These are phyloP conservation scores for Wickerhamiella australiensis DNA, from an alignment of 805 yeast species.

Conservation along the genomic window DNA sequence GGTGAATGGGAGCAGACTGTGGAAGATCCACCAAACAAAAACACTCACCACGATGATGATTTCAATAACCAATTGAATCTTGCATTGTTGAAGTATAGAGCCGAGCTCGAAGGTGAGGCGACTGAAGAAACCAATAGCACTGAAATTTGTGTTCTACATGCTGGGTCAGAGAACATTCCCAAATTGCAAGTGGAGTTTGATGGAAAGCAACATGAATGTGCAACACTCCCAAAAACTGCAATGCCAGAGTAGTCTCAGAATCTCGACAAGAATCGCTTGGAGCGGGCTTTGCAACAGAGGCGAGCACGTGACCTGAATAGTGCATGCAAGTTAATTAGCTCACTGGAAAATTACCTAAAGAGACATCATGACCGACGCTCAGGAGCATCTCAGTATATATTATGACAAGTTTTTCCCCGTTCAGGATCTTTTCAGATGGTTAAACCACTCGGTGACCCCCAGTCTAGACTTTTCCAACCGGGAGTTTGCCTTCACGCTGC, in stretches of 20 bases:
- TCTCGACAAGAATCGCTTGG: no score
- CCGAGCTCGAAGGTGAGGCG: background rate
- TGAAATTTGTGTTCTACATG: constrained; percentile 8
- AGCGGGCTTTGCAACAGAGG: no score
- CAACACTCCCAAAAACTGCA: background rate
- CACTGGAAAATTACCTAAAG: background rate
- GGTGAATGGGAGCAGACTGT: constrained; percentile 18
- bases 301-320: background rate
- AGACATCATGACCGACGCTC: background rate
- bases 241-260: constrained; percentile 1
- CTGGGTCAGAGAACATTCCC: constrained; percentile 4
- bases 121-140: background rate
- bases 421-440: constrained; percentile 71
- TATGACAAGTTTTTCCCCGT: constrained; percentile 51
- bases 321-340: background rate
- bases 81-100: constrained; percentile 14
- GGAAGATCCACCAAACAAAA: constrained; percentile 22
- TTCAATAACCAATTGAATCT: constrained; percentile 16
- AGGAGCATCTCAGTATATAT: constrained; percentile 18
- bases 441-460: constrained; percentile 72
- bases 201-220: background rate
- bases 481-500: constrained; percentile 85
- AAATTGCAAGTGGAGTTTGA: constrained; percentile 2
- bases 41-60: constrained; percentile 18
- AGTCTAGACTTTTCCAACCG: constrained; percentile 70